Base-by-base conservation (phyloP, 2,329 filamentous ascomycete genomes). In the Ophiostoma quercus region DNA sequence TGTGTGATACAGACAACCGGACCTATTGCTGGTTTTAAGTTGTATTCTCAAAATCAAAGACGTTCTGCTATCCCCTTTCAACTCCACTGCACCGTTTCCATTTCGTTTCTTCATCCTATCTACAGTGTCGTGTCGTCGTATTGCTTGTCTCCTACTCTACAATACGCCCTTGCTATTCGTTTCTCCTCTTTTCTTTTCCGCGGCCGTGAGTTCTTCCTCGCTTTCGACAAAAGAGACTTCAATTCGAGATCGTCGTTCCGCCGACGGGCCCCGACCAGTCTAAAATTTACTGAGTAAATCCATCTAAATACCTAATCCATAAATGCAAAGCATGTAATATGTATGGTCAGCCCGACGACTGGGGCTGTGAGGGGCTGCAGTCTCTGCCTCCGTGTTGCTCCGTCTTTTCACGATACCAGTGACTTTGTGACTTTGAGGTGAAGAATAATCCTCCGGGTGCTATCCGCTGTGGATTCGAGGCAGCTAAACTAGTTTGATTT, bases 271-370 rank as follows among this genome's bases (percentile, higher is more conserved):
- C 16, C 43, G 43, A 47, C 43, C 16, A 7, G 41, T 47, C 41
- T 47, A 47, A n/a, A 51, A n/a, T n/a, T n/a, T n/a, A n/a, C n/a
- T n/a, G n/a, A n/a, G n/a, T n/a, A n/a, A n/a, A 0, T 22, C 47
- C n/a, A 51, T 34, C 34, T 34, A 34, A 34, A 34, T 34, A 29
- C 25, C 25, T 29, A 34, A 8, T 34, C 34, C 34, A 34, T 34
- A 43, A 43, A 43, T 43, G 11, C n/a, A 62, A 60, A 62, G 57
- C 57, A 62, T 62, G 57, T 62, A 62, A 60, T 34, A 32, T 60
- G 57, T 60, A 62, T 62, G 57, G 57, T 32, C 57, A 62, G 57
- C 57, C 57, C 57, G 57, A 32, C 57, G 14, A 62, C 57, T 62
- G 51, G 51, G 51, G 51, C n/a, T 57, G 43, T 47, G 43, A 47